These are phyloP conservation scores for Pterocarpus santalinus DNA, from an alignment of 306 rosid species.

Conservation along the genomic window DNA sequence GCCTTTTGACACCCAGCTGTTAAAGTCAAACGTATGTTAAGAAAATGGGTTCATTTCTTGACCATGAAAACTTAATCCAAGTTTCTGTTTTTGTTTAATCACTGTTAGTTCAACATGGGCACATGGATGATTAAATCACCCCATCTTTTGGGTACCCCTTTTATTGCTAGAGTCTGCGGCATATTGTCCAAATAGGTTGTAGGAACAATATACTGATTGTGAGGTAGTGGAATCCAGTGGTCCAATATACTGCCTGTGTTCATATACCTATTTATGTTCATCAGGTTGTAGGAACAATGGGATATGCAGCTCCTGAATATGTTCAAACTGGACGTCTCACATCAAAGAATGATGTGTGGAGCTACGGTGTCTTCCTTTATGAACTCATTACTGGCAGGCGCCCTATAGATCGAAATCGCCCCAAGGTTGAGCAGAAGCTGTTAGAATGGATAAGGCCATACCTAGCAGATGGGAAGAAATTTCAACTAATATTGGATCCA, in stretches of 20 bases:
- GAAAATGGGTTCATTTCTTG: conserved; percentile 10
- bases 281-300: conserved; percentile 98
- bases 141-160: conserved; percentile 19
- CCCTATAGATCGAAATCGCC: conserved; percentile 88
- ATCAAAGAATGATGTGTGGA: conserved; percentile 92
- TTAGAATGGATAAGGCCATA: conserved; percentile 94
- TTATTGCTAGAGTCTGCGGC: conserved; percentile 35
- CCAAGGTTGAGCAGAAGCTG: conserved; percentile 90
- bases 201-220: background rate
- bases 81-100: background rate
- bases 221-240: conserved; percentile 2
- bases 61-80: conserved; percentile 8
- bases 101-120: conserved; percentile 38
- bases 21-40: background rate
- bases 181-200: conserved; percentile 27
- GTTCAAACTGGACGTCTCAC: conserved; percentile 94
- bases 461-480: conserved; percentile 77
- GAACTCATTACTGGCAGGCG: conserved; percentile 94
- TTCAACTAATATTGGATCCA: conserved; percentile 83
- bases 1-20: conserved; percentile 29
- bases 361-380: conserved; percentile 94
- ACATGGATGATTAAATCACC: conserved; percentile 8
- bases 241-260: conserved; percentile 33
- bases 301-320: conserved; percentile 98
- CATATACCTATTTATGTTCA: conserved; percentile 48